phyloP scores from a whole-genome alignment of 352 stramenopile species.

The Phytopythium delawarense region DNA sequence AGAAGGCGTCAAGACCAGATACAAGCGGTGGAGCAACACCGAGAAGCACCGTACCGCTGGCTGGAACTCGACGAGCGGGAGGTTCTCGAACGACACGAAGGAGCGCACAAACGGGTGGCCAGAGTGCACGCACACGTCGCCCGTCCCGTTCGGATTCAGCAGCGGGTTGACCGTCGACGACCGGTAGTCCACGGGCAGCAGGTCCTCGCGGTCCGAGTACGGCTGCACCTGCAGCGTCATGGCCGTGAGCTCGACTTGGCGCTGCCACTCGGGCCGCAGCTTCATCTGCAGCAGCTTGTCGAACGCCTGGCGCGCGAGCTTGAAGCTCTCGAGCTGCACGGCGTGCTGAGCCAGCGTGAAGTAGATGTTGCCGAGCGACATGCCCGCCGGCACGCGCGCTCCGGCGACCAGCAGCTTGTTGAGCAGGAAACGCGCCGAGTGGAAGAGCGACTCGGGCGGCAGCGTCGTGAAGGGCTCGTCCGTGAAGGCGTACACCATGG shows the following conservation, averaged over 20 bases:
- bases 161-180: conserved; percentile 92
- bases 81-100: conserved; percentile 94
- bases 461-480: conserved; percentile 93
- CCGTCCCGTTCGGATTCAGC: conserved; percentile 83
- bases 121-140: conserved; percentile 92
- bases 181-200: conserved; percentile 93
- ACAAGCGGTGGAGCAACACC: background rate
- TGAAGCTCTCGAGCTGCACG: conserved; percentile 89
- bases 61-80: conserved; percentile 95
- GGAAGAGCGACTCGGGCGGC: conserved; percentile 90
- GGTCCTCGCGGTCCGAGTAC: conserved; percentile 90
- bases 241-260: conserved; percentile 88
- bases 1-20: background rate
- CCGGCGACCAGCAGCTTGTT: conserved; percentile 70
- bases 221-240: conserved; percentile 92
- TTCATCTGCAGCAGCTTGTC: conserved; percentile 91
- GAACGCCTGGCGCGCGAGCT: conserved; percentile 90
- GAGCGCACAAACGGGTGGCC: conserved; percentile 93
- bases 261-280: conserved; percentile 80
- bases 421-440: conserved; percentile 90
- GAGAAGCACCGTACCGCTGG: conserved; percentile 33
- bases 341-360: conserved; percentile 94
- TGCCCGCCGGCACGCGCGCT: conserved; percentile 53
- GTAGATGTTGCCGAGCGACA: conserved; percentile 90
- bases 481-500: conserved; percentile 91